Evolutionary conservation across 352 stramenopile species (phyloP).

Genomic region (Phytophthora palmivora): DNA sequence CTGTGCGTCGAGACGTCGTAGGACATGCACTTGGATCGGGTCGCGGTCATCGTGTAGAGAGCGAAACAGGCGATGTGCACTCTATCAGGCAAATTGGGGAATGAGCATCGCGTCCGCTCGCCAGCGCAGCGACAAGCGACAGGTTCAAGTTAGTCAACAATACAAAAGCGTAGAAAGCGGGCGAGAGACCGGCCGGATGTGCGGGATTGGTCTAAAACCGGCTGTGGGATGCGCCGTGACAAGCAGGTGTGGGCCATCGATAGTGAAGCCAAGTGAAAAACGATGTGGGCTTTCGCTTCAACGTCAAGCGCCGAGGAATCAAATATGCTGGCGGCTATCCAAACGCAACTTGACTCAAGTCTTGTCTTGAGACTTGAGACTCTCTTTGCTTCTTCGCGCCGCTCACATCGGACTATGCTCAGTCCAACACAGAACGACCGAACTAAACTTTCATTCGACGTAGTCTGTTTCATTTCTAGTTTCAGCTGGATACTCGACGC

Average conservation of each 20-base stretch:
- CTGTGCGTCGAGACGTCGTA: conserved; percentile 25
- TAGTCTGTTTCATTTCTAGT: too few species aligned
- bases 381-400: too few species aligned
- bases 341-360: too few species aligned
- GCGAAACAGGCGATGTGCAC: neutral
- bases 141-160: conserved; percentile 32
- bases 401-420: too few species aligned
- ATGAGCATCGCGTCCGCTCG: conserved; percentile 29
- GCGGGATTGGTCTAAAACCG: conserved; percentile 31
- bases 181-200: conserved; percentile 4
- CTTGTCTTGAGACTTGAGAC: too few species aligned
- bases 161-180: conserved; percentile 21
- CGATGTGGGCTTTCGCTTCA: too few species aligned
- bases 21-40: conserved; percentile 35
- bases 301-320: too few species aligned
- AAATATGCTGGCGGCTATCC: too few species aligned
- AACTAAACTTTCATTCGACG: too few species aligned
- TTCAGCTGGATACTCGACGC: too few species aligned
- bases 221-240: conserved; percentile 33
- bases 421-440: too few species aligned
- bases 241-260: conserved; percentile 1
- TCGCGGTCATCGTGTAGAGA: conserved; percentile 5
- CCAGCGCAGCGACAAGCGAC: conserved; percentile 9
- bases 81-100: conserved; percentile 19
- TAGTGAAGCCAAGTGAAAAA: conserved; percentile 27